Evolutionary conservation across 345 rosid genomes (phyloP).

Genomic region (Populus pruinosa): DNA sequence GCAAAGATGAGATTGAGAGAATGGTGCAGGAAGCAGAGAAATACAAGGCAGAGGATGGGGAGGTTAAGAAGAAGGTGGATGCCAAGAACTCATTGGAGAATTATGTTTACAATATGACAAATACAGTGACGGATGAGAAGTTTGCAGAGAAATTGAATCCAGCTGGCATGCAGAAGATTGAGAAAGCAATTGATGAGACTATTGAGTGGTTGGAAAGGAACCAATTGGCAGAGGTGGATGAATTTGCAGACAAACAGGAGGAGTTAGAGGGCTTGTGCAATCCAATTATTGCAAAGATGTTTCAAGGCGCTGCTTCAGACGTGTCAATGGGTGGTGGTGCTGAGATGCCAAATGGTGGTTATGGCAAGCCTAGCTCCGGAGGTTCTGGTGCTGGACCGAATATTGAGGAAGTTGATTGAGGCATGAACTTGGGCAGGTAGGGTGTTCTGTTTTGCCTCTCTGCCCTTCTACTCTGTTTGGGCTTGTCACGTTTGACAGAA

Average conservation of each 20-base stretch:
- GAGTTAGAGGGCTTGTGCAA: slow-evolving; percentile 15
- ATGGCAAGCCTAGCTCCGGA: neutral
- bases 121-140: slow-evolving; percentile 19
- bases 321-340: slow-evolving; percentile 18
- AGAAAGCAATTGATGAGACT: slow-evolving; percentile 20
- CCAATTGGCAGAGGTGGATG: slow-evolving; percentile 19
- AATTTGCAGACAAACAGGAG: slow-evolving; percentile 17
- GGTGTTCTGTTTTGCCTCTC: neutral
- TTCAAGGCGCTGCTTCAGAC: slow-evolving; percentile 6
- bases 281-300: slow-evolving; percentile 14
- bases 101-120: slow-evolving; percentile 16
- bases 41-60: slow-evolving; percentile 19
- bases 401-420: slow-evolving; percentile 23
- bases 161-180: slow-evolving; percentile 16
- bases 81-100: slow-evolving; percentile 17
- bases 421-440: neutral
- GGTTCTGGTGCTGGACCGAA: slow-evolving; percentile 21
- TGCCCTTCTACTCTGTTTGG: neutral
- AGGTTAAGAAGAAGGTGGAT: slow-evolving; percentile 22
- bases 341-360: slow-evolving; percentile 2
- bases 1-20: slow-evolving; percentile 17
- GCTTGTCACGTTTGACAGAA: neutral
- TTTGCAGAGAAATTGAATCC: slow-evolving; percentile 8
- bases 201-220: slow-evolving; percentile 24
- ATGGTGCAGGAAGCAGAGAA: slow-evolving; percentile 23